phyloP scores from a whole-genome alignment of 2,329 filamentous ascomycete species.

The Aspergillus puulaauensis region DNA sequence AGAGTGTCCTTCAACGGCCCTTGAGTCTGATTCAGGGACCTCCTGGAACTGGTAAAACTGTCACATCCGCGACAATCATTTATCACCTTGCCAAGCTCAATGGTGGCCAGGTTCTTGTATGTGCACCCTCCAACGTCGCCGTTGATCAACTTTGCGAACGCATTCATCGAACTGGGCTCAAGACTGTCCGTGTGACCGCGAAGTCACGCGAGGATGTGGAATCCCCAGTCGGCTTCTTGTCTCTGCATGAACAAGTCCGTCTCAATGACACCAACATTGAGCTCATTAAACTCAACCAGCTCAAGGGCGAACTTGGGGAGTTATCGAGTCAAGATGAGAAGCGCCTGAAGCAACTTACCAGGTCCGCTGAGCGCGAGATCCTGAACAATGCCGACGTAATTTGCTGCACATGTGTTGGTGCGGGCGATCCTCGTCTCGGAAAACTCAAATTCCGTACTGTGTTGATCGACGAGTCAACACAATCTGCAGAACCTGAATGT shows the following conservation, averaged over 20 bases:
- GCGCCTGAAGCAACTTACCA: slow-evolving; percentile 94
- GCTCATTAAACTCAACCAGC: slow-evolving; percentile 83
- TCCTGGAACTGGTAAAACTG: slow-evolving; percentile 95
- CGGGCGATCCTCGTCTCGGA: slow-evolving; percentile 87
- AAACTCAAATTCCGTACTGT: slow-evolving; percentile 99
- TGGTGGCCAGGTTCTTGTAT: slow-evolving; percentile 90
- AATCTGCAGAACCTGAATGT: slow-evolving; percentile 96
- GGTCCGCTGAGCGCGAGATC: slow-evolving; percentile 91
- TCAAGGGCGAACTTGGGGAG: slow-evolving; percentile 90
- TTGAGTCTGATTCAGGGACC: slow-evolving; percentile 95
- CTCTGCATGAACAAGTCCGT: slow-evolving; percentile 93
- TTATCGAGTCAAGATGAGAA: slow-evolving; percentile 95
- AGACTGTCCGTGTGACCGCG: slow-evolving; percentile 96
- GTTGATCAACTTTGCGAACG: slow-evolving; percentile 98
- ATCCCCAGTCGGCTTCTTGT: slow-evolving; percentile 94
- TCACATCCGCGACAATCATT: slow-evolving; percentile 97
- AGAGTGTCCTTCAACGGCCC: slow-evolving; percentile 88
- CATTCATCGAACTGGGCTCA: slow-evolving; percentile 89
- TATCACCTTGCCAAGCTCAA: slow-evolving; percentile 96
- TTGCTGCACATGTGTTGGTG: slow-evolving; percentile 97
- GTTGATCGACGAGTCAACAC: slow-evolving; percentile 95
- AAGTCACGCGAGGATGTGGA: slow-evolving; percentile 99
- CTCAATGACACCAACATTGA: slow-evolving; percentile 97
- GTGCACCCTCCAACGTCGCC: slow-evolving; percentile 95
- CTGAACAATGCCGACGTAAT: slow-evolving; percentile 95